Conservation (phyloP, 805 yeast genomes). For the Cyberlindnera subsufficiens region DNA sequence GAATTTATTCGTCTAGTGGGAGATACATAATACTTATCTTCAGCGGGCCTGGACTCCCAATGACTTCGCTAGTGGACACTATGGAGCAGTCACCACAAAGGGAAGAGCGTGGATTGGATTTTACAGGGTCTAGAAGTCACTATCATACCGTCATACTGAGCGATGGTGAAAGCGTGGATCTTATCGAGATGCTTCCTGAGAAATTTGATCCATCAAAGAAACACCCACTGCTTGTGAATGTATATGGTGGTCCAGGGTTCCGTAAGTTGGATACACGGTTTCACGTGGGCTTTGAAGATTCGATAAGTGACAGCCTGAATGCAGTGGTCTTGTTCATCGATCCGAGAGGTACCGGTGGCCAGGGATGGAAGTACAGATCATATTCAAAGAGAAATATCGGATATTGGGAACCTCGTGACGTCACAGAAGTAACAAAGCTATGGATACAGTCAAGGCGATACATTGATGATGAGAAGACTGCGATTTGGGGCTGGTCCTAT, state of each 20-base stretch:
- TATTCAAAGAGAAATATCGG: slow-evolving; percentile 58
- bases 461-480: slow-evolving; percentile 49
- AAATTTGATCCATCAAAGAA: slow-evolving; percentile 39
- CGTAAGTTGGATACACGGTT: slow-evolving; percentile 46
- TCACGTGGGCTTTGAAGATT: slow-evolving; percentile 50
- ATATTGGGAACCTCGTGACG: slow-evolving; percentile 71
- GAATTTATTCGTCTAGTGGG: slow-evolving; percentile 52
- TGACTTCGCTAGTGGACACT: slow-evolving; percentile 9
- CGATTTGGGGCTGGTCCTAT: slow-evolving; percentile 87
- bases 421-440: slow-evolving; percentile 43
- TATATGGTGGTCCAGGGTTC: slow-evolving; percentile 82
- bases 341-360: slow-evolving; percentile 80
- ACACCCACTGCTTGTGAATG: slow-evolving; percentile 62
- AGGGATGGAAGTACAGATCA: slow-evolving; percentile 60
- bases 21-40: slow-evolving; percentile 39
- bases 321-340: slow-evolving; percentile 64
- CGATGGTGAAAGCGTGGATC: slow-evolving; percentile 33
- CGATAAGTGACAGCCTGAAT: slow-evolving; percentile 49
- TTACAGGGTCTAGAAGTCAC: slow-evolving; percentile 11
- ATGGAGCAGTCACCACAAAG: not conserved
- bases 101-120: slow-evolving; percentile 9
- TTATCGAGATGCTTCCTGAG: slow-evolving; percentile 59
- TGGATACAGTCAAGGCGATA: slow-evolving; percentile 39
- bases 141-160: slow-evolving; percentile 19
- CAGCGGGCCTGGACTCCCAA: slow-evolving; percentile 21